A percentile compares a stretch with the other conserved stretches of the same genome.
Conservation (phyloP, 1,139 yeast genomes). For the Meyerozyma guilliermondii region DNA sequence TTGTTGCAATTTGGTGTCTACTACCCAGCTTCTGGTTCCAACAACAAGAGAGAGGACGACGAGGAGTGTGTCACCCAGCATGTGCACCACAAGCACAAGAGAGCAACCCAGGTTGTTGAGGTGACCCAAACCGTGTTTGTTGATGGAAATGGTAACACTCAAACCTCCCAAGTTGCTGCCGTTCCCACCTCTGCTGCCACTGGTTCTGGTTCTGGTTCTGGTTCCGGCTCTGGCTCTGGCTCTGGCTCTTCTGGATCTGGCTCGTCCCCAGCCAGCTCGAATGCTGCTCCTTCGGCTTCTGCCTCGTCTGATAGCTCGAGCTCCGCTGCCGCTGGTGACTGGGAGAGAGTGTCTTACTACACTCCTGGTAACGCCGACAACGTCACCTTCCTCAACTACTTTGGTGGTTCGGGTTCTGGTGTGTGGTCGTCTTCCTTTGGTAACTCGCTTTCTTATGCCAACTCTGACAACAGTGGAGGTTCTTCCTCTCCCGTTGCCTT, state of each 20-base stretch:
- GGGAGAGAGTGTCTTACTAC: conserved; percentile 23
- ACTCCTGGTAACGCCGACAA: conserved; percentile 20
- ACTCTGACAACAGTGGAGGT: conserved; percentile 37
- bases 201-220: conserved; percentile 9
- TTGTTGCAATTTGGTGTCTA: conserved; percentile 64
- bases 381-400: conserved; percentile 22
- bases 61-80: conserved; percentile 40
- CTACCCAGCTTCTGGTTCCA: conserved; percentile 35
- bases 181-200: conserved; percentile 4
- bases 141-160: conserved; percentile 49
- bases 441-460: conserved; percentile 22
- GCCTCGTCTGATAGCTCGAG: conserved; percentile 6
- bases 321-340: conserved; percentile 15
- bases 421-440: conserved; percentile 22
- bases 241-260: conserved; percentile 9
- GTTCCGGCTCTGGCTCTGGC: conserved; percentile 11
- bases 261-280: conserved; percentile 8
- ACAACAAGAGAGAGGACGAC: conserved; percentile 18
- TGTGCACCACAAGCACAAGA: conserved; percentile 60
- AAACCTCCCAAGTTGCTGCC: conserved; percentile 18
- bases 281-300: conserved; percentile 6
- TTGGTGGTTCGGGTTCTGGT: conserved; percentile 24
- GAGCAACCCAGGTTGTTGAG: conserved; percentile 57
- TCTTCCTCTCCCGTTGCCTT: conserved; percentile 45
- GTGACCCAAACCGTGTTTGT: conserved; percentile 74